phyloP scores from a whole-genome alignment of 371 early-diverging fungal genomes.

The Lichtheimia ramosa region DNA sequence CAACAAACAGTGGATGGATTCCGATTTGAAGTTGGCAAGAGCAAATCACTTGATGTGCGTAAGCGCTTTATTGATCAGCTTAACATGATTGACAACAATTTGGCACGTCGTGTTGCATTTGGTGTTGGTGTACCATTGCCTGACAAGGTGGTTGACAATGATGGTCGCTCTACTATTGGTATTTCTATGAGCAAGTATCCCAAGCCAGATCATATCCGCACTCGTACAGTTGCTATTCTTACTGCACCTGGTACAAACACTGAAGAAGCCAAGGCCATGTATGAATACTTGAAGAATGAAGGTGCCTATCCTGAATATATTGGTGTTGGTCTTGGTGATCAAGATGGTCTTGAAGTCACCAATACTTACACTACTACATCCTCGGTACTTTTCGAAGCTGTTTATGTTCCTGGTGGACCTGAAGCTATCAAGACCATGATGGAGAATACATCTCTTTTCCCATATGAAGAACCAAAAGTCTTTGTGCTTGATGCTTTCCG shows the following conservation, averaged over 20 bases:
- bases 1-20: slow-evolving; percentile 40
- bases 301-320: slow-evolving; percentile 33
- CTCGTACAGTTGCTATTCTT: slow-evolving; percentile 36
- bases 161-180: slow-evolving; percentile 17
- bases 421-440: slow-evolving; percentile 18
- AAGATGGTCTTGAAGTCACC: slow-evolving; percentile 22
- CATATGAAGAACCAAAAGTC: slow-evolving; percentile 31
- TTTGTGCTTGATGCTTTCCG: slow-evolving; percentile 36
- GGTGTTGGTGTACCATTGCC: slow-evolving; percentile 32
- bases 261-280: slow-evolving; percentile 30
- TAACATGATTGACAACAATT: slow-evolving; percentile 39
- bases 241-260: slow-evolving; percentile 31
- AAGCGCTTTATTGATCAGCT: slow-evolving; percentile 33
- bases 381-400: slow-evolving; percentile 40
- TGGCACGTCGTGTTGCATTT: slow-evolving; percentile 42
- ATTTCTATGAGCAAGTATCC: slow-evolving; percentile 37
- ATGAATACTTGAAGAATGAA: slow-evolving; percentile 20
- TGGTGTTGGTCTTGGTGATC: slow-evolving; percentile 22
- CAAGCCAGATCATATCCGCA: slow-evolving; percentile 28
- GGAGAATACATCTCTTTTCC: slow-evolving; percentile 18
- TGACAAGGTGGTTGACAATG: slow-evolving; percentile 23
- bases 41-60: slow-evolving; percentile 26
- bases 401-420: slow-evolving; percentile 40
- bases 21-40: slow-evolving; percentile 45
- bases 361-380: slow-evolving; percentile 29